Conservation (phyloP, 2,329 filamentous ascomycete genomes). For the Penicillium digitatum region DNA sequence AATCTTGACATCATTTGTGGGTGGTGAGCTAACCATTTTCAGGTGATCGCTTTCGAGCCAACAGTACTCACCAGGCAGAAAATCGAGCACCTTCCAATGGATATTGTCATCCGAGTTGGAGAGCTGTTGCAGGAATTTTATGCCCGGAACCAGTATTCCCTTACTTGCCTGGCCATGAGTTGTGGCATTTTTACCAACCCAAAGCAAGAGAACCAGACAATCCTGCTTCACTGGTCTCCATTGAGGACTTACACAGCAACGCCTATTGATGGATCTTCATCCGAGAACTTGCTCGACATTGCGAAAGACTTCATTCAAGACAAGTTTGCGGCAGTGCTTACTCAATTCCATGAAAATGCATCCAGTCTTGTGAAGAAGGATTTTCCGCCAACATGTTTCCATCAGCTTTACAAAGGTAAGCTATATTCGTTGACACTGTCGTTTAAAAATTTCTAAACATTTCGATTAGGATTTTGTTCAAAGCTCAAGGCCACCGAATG, state of each 20-base stretch:
- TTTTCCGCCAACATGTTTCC: neutral
- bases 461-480: neutral
- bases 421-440: neutral
- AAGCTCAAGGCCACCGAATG: slow-evolving; percentile 1
- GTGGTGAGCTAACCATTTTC: neutral
- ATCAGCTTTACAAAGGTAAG: slow-evolving; percentile 1
- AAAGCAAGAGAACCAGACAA: neutral
- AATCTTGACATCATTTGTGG: neutral
- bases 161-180: neutral
- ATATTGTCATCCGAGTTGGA: slow-evolving; percentile 1
- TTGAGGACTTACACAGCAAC: neutral
- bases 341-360: neutral
- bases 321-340: neutral
- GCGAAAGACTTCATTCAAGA: slow-evolving; percentile 2
- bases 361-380: neutral
- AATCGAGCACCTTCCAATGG: neutral
- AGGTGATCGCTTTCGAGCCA: slow-evolving; percentile 6
- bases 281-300: neutral
- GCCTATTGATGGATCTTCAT: neutral
- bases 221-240: slow-evolving; percentile 9
- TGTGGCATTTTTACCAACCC: slow-evolving; percentile 8
- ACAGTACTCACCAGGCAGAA: neutral
- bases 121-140: neutral
- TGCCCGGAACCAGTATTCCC: neutral
- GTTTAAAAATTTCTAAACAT: neutral